Percentiles rank a stretch among this genome's conserved stretches.
Conservation (phyloP, 306 rosid genomes). For the Rosa rugosa region DNA sequence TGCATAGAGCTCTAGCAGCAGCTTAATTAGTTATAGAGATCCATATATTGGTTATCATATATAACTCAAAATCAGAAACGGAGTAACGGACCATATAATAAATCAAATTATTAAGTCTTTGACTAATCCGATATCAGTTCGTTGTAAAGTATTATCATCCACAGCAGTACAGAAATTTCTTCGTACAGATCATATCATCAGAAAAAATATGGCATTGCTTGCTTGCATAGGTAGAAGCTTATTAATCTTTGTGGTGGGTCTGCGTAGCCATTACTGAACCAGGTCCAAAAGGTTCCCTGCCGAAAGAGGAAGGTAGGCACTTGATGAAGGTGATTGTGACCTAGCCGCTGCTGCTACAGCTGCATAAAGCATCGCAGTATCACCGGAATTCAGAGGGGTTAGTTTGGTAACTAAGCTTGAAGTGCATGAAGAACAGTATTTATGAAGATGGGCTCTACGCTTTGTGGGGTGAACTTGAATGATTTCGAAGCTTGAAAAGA, state of each 20-base stretch:
- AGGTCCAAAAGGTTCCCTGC: background rate
- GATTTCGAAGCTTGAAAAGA: background rate
- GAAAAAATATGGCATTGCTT: background rate
- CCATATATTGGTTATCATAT: background rate
- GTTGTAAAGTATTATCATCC: background rate
- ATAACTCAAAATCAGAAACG: background rate
- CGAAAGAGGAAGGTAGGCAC: background rate
- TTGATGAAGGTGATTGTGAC: background rate
- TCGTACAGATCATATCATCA: background rate
- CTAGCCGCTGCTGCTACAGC: background rate
- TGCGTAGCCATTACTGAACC: background rate
- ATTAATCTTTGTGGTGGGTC: background rate
- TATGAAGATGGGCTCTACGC: constrained; percentile 6
- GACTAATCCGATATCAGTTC: background rate
- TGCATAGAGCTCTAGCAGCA: background rate
- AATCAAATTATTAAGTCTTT: background rate
- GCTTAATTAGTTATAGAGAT: background rate
- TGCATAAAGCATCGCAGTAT: background rate
- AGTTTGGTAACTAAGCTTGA: background rate
- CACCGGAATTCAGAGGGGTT: background rate
- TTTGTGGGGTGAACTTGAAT: background rate
- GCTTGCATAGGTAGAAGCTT: background rate
- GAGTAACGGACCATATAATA: background rate
- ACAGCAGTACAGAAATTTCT: background rate
- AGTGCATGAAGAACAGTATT: background rate